These are phyloP conservation scores for Spathaspora jeffriesii DNA, from an alignment of 1,139 yeast species.

Conservation along the genomic window DNA sequence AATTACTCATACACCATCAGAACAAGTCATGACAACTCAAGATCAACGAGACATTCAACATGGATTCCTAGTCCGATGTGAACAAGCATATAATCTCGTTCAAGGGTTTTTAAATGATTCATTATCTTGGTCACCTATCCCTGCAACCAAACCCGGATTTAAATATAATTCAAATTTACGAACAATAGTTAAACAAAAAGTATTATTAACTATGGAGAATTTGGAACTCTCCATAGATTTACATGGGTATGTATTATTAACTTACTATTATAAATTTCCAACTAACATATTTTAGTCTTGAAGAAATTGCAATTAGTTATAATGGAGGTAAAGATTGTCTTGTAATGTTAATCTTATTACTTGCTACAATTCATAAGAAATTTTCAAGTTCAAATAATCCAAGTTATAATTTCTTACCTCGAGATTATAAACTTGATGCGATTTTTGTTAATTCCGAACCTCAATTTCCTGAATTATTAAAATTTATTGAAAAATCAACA, in stretches of 20 bases:
- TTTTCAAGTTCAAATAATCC: conserved; percentile 13
- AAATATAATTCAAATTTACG: conserved; percentile 23
- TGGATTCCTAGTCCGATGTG: conserved; percentile 26
- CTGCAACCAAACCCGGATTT: conserved; percentile 20
- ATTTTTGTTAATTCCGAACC: conserved; percentile 72
- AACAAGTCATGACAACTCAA: conserved; percentile 6
- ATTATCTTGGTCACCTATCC: conserved; percentile 27
- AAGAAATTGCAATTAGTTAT: conserved; percentile 72
- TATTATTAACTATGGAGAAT: conserved; percentile 28
- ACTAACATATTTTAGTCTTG: conserved; percentile 29
- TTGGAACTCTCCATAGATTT: conserved; percentile 30
- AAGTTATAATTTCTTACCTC: conserved; percentile 18
- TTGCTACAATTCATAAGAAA: conserved; percentile 55
- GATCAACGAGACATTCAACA: conserved; percentile 10
- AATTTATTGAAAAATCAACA: conserved; percentile 46
- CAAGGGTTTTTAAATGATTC: conserved; percentile 30
- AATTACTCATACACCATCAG: background rate
- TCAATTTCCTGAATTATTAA: conserved; percentile 61
- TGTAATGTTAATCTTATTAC: conserved; percentile 70
- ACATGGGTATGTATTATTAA: conserved; percentile 28
- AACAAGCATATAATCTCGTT: conserved; percentile 34
- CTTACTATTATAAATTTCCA: no score
- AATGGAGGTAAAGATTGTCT: conserved; percentile 94
- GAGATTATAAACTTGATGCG: conserved; percentile 46
- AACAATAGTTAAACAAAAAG: conserved; percentile 28